Conservation (phyloP, 2,329 filamentous ascomycete genomes). For the Diaporthe longicolla region DNA sequence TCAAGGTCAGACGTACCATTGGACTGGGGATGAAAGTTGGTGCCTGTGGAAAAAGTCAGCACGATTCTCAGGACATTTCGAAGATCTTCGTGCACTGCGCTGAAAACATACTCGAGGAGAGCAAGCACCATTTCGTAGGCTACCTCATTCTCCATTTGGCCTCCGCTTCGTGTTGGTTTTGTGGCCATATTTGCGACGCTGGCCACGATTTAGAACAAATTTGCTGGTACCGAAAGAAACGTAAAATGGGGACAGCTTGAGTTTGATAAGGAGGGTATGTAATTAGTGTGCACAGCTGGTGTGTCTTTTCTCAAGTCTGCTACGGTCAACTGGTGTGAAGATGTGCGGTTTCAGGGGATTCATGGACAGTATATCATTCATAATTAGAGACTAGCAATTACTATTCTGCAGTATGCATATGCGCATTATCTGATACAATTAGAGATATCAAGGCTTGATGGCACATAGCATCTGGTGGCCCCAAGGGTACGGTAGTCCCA, state of each 20-base stretch:
- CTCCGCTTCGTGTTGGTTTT: neutral
- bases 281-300: neutral
- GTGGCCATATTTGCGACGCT: neutral
- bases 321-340: neutral
- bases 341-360: neutral
- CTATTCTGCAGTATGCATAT: neutral
- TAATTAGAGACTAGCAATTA: neutral
- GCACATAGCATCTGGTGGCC: neutral
- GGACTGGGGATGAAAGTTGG: constrained; percentile 6
- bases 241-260: no score
- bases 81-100: no score
- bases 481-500: neutral
- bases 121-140: constrained; percentile 20
- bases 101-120: neutral
- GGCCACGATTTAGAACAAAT: no score
- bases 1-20: neutral
- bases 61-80: no score
- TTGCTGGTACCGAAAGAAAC: neutral
- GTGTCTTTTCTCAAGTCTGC: neutral
- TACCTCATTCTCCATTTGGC: constrained; percentile 5
- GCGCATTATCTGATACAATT: no score
- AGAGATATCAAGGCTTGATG: neutral
- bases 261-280: neutral
- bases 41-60: neutral
- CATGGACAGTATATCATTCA: neutral